A percentile compares a stretch with the other conserved stretches of the same genome.
These are phyloP conservation scores for Choiromyces venosus DNA, from an alignment of 495 filamentous ascomycete genomes.

Conservation along the genomic window DNA sequence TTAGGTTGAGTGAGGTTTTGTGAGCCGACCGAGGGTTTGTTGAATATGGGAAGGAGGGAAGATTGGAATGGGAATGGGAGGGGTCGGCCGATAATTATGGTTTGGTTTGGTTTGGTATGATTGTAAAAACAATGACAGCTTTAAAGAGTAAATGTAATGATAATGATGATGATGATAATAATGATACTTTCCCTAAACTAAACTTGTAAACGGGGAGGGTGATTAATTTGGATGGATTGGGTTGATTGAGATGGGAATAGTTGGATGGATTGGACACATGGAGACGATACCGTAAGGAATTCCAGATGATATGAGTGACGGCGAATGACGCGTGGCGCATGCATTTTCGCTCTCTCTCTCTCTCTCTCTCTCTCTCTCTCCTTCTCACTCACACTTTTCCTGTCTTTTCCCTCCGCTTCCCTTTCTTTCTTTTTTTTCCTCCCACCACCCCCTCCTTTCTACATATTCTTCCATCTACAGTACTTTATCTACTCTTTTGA, in stretches of 20 bases:
- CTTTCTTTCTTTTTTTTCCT: not conserved
- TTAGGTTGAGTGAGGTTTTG: not conserved
- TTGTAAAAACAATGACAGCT: not conserved
- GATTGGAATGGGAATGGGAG: not conserved
- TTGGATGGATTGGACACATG: not conserved
- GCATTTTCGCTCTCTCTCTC: conserved; percentile 28
- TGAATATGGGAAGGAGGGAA: not conserved
- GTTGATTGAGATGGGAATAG: not conserved
- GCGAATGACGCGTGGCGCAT: conserved; percentile 37
- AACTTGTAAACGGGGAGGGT: too few relatives aligned
- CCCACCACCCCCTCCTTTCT: not conserved
- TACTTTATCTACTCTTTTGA: not conserved
- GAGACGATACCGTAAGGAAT: not conserved
- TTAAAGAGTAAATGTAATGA: not conserved
- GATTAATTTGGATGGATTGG: not conserved
- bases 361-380: not conserved
- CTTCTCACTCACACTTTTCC: not conserved
- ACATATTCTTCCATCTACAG: too few relatives aligned
- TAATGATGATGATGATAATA: not conserved
- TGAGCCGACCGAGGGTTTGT: not conserved
- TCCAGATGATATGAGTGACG: conserved; percentile 30
- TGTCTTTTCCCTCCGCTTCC: not conserved
- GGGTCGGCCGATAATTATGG: too few relatives aligned
- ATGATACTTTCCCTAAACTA: not conserved
- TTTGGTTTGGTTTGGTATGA: too few relatives aligned